These are phyloP conservation scores for Candida neerlandica DNA, from an alignment of 1,139 yeast genomes.

Conservation along the genomic window DNA sequence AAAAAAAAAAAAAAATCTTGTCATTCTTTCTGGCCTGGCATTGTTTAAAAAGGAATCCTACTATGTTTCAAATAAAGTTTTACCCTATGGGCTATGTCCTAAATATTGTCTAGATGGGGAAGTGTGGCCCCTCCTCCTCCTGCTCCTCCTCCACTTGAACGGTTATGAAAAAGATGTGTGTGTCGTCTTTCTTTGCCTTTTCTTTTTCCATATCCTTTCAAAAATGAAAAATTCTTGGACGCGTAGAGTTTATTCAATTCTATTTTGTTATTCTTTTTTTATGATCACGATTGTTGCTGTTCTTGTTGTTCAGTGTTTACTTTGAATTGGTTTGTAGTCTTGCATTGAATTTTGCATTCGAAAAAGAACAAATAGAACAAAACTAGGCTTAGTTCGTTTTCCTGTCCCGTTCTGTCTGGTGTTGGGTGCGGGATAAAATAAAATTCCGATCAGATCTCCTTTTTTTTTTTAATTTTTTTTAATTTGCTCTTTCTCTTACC, in stretches of 20 bases:
- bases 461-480: no score
- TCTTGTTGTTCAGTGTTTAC: no score
- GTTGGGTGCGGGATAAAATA: no score
- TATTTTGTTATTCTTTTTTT: neutral
- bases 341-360: no score
- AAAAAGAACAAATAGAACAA: no score
- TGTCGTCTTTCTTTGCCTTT: neutral
- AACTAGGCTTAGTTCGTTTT: no score
- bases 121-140: neutral
- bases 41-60: neutral
- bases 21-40: neutral
- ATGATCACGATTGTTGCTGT: neutral
- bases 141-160: neutral
- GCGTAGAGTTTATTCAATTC: neutral
- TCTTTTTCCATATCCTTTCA: neutral
- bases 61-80: neutral
- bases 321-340: neutral
- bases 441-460: no score
- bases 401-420: no score
- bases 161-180: neutral
- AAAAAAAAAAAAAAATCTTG: neutral
- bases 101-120: neutral
- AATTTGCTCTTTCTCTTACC: no score
- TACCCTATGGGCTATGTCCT: neutral
- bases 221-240: constrained; percentile 1